Evolutionary conservation across 2,329 filamentous ascomycete genomes (phyloP).

Genomic region (Verruconis gallopava): DNA sequence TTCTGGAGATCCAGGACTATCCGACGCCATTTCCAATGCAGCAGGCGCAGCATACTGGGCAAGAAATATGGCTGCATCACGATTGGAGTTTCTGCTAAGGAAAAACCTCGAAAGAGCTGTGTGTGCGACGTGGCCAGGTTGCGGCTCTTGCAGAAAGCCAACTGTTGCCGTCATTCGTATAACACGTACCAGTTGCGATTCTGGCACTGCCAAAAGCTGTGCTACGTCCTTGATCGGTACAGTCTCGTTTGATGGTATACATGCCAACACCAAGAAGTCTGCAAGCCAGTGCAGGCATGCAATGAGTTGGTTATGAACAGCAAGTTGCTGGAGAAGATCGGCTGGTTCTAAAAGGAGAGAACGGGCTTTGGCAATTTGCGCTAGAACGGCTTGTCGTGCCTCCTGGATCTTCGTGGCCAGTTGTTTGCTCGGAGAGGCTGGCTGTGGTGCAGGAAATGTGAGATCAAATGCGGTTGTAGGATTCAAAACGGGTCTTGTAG

Average conservation of each 20-base stretch:
- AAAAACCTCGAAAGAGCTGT: neutral
- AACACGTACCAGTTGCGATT: conserved; percentile 19
- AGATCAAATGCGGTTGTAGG: neutral
- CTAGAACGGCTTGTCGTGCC: neutral
- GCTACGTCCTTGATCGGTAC: conserved; percentile 29
- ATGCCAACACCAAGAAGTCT: conserved; percentile 33
- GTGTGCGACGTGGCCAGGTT: neutral
- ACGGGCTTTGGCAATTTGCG: neutral
- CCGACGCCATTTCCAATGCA: neutral
- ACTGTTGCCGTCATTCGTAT: neutral
- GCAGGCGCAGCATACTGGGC: neutral
- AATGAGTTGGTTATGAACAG: neutral
- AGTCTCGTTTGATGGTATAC: conserved; percentile 27
- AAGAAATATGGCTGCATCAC: neutral
- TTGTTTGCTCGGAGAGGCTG: neutral
- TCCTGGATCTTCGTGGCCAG: neutral
- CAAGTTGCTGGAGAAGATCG: conserved; percentile 19
- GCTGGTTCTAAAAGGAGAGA: conserved; percentile 11
- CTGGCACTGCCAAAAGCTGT: conserved; percentile 28
- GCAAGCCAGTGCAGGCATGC: conserved; percentile 32
- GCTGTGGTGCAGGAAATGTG: neutral
- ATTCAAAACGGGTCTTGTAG: too few relatives aligned
- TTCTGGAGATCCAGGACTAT: neutral
- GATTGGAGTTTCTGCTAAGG: neutral
- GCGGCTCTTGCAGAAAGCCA: neutral